These are phyloP conservation scores for Globisporangium radiosum DNA, from an alignment of 352 stramenopile species.

Conservation along the genomic window DNA sequence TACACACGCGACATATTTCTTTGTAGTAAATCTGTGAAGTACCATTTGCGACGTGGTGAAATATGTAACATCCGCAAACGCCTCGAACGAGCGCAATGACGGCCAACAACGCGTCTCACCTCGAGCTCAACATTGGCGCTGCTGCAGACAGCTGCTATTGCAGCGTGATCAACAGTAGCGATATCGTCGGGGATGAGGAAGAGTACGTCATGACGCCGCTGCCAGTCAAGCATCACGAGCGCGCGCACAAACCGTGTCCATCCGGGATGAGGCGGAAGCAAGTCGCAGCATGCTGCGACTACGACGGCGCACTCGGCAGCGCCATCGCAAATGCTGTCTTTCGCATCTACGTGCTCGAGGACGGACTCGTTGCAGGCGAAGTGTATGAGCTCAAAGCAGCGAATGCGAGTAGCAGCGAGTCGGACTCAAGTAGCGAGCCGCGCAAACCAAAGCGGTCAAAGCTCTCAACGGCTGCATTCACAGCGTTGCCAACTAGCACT, in stretches of 20 bases:
- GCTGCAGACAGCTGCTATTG: too few species aligned
- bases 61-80: too few species aligned
- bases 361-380: conserved; percentile 32
- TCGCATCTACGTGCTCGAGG: conserved; percentile 28
- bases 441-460: conserved; percentile 28
- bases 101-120: too few species aligned
- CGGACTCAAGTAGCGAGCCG: not conserved
- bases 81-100: too few species aligned
- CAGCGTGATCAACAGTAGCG: too few species aligned
- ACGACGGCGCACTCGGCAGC: conserved; percentile 40
- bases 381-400: conserved; percentile 13
- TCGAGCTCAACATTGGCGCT: too few species aligned
- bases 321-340: conserved; percentile 34
- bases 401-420: not conserved
- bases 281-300: conserved; percentile 27
- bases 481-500: not conserved
- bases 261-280: too few species aligned
- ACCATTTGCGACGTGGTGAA: too few species aligned
- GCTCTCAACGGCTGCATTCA: conserved; percentile 1
- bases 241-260: too few species aligned
- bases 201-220: conserved; percentile 1
- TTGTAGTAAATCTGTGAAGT: too few species aligned
- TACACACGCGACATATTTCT: too few species aligned
- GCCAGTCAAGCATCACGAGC: not conserved
- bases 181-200: not conserved